Base-by-base conservation (phyloP, 805 yeast species). In the Suhomyces tanzawaensis region DNA sequence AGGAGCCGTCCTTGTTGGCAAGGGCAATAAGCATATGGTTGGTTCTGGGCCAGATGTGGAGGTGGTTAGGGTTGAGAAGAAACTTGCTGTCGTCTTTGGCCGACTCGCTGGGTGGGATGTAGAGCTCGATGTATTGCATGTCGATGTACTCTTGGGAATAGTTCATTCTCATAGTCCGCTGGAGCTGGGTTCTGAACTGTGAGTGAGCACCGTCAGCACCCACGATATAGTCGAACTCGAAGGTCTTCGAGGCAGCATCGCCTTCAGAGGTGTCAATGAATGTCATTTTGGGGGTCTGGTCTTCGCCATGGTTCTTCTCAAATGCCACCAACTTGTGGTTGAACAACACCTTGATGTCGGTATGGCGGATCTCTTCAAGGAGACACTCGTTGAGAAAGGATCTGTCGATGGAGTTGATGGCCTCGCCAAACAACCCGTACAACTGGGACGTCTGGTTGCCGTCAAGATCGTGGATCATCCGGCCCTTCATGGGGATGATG, bases 11-110 rank as follows among this genome's bases (percentile, higher is more conserved):
- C 17, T 64, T 59, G 49, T 90, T 90, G 7, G 97, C 85, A 41
- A 90, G 70, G 0, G 96, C 96, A 52, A 90, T 90, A 48, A 90
- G 72, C 97, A 90, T 90, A 56, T 70, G 86, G 37, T 85, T 72
- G 41, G 81, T 77, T 32, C 96, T 69, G 3, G 97, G 97, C 97
- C 97, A 90, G 32, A 90, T 86, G 53, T 90, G 97, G 36, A 90
- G 70, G 56, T 86, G 88, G 60, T 86, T 79, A 6, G 89, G 81
- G 47, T 80, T 77, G 16, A 85, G 66, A 13, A 67, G 62, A 51
- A 79, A 85, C 12, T 13, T 21, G n/a, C 48, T 53, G 24, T 21
- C 11, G 24, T 21, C 24, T 7, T 11, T 11, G 7, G 24, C 24
- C 6, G 27, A 13, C 14, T 31, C 26, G 4, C 35, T 47, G 0